phyloP scores from a whole-genome alignment of 2,329 filamentous ascomycete species.

The Sporothrix pallida region DNA sequence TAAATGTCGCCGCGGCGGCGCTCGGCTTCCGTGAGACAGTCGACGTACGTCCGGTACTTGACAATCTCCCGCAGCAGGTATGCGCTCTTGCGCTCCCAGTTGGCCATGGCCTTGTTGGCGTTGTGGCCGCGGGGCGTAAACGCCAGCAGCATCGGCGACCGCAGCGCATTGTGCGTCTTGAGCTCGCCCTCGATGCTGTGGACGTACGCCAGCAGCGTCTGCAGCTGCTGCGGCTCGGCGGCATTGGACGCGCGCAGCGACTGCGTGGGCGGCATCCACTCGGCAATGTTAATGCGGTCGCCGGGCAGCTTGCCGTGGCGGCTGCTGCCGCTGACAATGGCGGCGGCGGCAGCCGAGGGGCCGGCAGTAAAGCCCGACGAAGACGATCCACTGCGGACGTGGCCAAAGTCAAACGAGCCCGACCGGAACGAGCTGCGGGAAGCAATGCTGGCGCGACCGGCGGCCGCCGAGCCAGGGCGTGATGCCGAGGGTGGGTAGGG shows the following conservation, averaged over 20 bases:
- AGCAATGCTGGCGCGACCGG: conserved; percentile 36
- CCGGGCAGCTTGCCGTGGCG: conserved; percentile 69
- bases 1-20: conserved; percentile 74
- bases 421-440: conserved; percentile 55
- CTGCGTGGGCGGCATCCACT: conserved; percentile 88
- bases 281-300: conserved; percentile 80
- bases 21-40: conserved; percentile 76
- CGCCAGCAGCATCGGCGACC: conserved; percentile 84
- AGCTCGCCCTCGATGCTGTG: conserved; percentile 85
- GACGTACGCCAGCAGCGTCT: conserved; percentile 77
- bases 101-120: conserved; percentile 81
- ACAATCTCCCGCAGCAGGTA: conserved; percentile 93
- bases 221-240: conserved; percentile 80
- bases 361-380: conserved; percentile 49
- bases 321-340: neutral
- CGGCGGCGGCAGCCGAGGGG: neutral
- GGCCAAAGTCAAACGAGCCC: conserved; percentile 68
- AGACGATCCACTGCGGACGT: conserved; percentile 54
- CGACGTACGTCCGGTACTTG: conserved; percentile 95
- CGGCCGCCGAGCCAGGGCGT: conserved; percentile 58
- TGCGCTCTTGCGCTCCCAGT: conserved; percentile 95
- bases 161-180: conserved; percentile 83
- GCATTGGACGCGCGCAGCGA: conserved; percentile 85
- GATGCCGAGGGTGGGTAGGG: conserved; percentile 42
- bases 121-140: conserved; percentile 87